phyloP scores from a whole-genome alignment of 1,284 basidiomycete species.

The Ustilago shanxiensis region DNA sequence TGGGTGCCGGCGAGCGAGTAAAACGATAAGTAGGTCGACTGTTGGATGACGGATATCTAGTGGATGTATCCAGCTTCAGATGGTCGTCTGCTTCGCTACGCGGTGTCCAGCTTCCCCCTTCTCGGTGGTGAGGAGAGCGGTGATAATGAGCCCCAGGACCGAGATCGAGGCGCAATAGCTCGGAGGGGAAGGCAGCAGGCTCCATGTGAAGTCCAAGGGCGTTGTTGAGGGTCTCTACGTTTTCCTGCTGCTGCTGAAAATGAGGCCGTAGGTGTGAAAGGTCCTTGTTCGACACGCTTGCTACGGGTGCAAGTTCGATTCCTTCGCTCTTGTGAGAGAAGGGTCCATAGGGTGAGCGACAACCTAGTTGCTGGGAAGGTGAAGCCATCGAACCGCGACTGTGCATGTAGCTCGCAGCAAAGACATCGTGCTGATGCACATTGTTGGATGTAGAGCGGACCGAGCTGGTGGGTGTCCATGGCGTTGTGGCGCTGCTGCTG shows the following conservation, averaged over 20 bases:
- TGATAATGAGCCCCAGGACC: background rate
- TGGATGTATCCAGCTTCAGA: background rate
- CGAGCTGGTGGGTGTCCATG: conserved; percentile 40
- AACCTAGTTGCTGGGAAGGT: background rate
- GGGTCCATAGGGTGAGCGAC: conserved; percentile 2
- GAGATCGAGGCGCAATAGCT: conserved; percentile 19
- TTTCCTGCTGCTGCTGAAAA: background rate
- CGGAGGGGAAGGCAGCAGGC: conserved; percentile 16
- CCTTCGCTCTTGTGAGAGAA: background rate
- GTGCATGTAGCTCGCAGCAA: background rate
- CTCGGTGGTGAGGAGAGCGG: background rate
- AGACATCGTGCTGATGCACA: background rate
- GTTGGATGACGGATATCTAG: background rate
- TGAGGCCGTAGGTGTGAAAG: background rate
- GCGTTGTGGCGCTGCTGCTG: conserved; percentile 4
- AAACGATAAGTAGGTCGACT: background rate
- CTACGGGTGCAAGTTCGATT: background rate
- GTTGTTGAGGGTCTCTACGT: conserved; percentile 9
- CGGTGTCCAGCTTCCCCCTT: conserved; percentile 4
- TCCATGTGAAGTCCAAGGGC: conserved; percentile 36
- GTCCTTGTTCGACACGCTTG: background rate
- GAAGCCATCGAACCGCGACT: conserved; percentile 12
- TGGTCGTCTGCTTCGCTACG: conserved; percentile 24
- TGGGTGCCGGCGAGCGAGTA: conserved; percentile 17
- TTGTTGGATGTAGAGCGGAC: conserved; percentile 25